These are phyloP conservation scores for Pelargonium nanum DNA, from an alignment of 345 rosid genomes.

Conservation along the genomic window DNA sequence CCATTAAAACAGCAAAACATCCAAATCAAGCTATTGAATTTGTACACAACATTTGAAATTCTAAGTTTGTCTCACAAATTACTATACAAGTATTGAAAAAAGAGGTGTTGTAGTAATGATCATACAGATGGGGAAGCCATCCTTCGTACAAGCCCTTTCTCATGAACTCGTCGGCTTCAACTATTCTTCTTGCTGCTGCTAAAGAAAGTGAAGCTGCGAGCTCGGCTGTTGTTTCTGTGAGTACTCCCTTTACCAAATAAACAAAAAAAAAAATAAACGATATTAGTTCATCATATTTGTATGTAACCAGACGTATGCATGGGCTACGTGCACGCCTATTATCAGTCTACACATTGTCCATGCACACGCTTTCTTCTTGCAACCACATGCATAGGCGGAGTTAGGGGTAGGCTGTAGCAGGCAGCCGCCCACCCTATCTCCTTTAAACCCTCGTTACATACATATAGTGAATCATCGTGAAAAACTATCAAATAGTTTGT, in stretches of 20 bases:
- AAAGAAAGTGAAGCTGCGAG: slow-evolving; percentile 89
- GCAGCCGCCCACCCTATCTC: too few relatives aligned
- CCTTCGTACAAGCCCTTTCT: slow-evolving; percentile 92
- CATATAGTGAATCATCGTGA: too few relatives aligned
- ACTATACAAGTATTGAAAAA: neutral
- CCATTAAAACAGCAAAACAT: neutral
- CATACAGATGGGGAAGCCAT: slow-evolving; percentile 92
- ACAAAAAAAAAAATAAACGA: neutral
- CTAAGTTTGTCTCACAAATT: neutral
- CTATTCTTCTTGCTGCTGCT: slow-evolving; percentile 88
- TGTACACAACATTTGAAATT: neutral
- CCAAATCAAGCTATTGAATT: neutral
- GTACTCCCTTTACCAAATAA: slow-evolving; percentile 56
- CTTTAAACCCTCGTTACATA: too few relatives aligned
- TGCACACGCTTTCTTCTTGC: too few relatives aligned
- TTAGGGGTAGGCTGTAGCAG: too few relatives aligned
- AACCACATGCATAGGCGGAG: too few relatives aligned
- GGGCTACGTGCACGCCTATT: too few relatives aligned
- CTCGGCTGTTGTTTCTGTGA: slow-evolving; percentile 94
- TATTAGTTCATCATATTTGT: neutral
- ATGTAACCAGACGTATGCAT: too few relatives aligned
- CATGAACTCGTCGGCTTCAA: slow-evolving; percentile 96
- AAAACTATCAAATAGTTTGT: too few relatives aligned
- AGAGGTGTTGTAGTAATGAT: neutral
- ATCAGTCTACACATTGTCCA: too few relatives aligned